Conservation (phyloP, 495 filamentous ascomycete genomes). For the Pyronema omphalodes region DNA sequence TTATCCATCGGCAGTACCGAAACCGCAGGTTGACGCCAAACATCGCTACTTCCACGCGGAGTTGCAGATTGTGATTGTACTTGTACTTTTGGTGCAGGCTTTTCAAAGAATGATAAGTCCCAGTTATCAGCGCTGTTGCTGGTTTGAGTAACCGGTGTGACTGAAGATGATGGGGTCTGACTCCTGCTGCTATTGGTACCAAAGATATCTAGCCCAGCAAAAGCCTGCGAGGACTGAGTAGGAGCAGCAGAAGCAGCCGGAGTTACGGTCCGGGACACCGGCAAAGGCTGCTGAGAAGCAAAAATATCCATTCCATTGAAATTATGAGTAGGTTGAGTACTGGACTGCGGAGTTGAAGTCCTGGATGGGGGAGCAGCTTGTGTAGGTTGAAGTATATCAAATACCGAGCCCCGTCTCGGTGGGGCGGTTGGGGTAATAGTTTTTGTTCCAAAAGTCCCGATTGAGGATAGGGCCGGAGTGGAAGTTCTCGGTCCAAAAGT, state of each 20-base stretch:
- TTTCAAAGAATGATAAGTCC: conserved; percentile 23
- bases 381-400: no score
- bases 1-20: conserved; percentile 6
- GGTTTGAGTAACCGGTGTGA: neutral
- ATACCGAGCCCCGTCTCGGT: no score
- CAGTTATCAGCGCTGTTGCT: conserved; percentile 9
- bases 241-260: no score
- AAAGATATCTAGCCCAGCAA: neutral
- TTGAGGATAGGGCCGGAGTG: neutral
- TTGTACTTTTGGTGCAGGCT: neutral
- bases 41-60: conserved; percentile 4
- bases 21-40: conserved; percentile 17
- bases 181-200: neutral
- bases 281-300: no score
- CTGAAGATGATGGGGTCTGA: conserved; percentile 9
- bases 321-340: no score
- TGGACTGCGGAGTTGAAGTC: no score
- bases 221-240: no score
- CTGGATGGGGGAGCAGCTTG: no score
- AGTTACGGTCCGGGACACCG: no score
- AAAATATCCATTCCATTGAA: no score
- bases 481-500: neutral
- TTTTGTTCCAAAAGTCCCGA: no score
- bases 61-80: conserved; percentile 3
- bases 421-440: no score